These are phyloP conservation scores for Trichophyton rubrum DNA, from an alignment of 2,329 filamentous ascomycete species.

Conservation along the genomic window DNA sequence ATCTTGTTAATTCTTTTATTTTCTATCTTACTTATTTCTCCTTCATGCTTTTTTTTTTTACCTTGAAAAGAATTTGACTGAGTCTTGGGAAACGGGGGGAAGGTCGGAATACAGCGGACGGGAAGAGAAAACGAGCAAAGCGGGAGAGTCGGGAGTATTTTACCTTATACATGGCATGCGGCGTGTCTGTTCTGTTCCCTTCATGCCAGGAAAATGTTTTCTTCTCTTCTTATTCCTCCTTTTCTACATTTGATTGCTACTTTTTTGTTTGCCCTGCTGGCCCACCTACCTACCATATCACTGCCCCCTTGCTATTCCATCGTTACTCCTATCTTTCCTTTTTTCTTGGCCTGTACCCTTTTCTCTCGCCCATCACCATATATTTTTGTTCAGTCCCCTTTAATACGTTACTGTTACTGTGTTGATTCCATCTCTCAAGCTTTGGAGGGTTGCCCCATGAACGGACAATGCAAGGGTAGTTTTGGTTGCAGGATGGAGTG, in stretches of 20 bases:
- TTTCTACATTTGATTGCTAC: neutral
- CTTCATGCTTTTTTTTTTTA: neutral
- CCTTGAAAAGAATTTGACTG: constrained; percentile 9
- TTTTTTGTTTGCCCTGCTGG: neutral
- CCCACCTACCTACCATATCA: constrained; percentile 15
- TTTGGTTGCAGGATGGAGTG: constrained; percentile 14
- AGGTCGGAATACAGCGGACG: constrained; percentile 7
- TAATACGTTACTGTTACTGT: constrained; percentile 1
- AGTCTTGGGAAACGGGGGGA: constrained; percentile 8
- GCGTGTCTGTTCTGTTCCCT: constrained; percentile 7
- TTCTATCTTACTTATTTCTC: neutral
- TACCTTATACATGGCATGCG: constrained; percentile 5
- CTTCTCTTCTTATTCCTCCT: constrained; percentile 6
- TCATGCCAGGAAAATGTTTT: constrained; percentile 6
- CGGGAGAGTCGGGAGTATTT: constrained; percentile 11
- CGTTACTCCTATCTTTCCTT: neutral
- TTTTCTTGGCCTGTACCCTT: constrained; percentile 20
- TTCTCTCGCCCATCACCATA: constrained; percentile 16
- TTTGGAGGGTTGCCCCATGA: constrained; percentile 7
- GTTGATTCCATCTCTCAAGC: constrained; percentile 1
- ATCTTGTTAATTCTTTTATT: neutral
- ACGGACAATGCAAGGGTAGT: constrained; percentile 12
- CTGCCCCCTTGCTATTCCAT: constrained; percentile 15
- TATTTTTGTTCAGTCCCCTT: constrained; percentile 10
- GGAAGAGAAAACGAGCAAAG: constrained; percentile 7